Conservation (phyloP, 2,329 filamentous ascomycete genomes). For the Gnomoniopsis smithogilvyi region DNA sequence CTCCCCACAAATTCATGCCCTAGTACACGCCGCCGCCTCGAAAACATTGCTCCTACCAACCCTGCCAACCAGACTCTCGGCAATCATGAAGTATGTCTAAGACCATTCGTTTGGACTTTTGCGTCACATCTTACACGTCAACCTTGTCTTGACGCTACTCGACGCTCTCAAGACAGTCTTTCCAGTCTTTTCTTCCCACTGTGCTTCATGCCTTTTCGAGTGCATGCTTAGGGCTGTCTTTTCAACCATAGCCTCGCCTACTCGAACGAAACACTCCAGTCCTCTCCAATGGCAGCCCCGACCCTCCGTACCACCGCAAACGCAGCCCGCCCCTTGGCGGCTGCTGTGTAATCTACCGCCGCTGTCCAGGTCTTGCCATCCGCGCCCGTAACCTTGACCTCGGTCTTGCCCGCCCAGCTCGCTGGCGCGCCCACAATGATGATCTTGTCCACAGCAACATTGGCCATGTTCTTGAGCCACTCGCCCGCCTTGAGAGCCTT, state of each 20-base stretch:
- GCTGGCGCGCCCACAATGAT: slow-evolving; percentile 77
- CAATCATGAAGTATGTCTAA: background rate
- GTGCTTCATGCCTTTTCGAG: background rate
- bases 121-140: background rate
- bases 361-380: slow-evolving; percentile 50
- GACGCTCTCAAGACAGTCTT: background rate
- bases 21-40: background rate
- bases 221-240: background rate
- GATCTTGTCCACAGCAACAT: slow-evolving; percentile 79
- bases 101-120: background rate
- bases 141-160: background rate
- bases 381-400: slow-evolving; percentile 53
- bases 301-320: slow-evolving; percentile 53
- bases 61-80: background rate
- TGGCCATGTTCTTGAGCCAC: slow-evolving; percentile 76
- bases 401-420: slow-evolving; percentile 63
- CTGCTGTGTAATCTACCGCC: slow-evolving; percentile 57
- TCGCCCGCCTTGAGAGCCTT: slow-evolving; percentile 62
- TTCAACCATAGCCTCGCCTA: slow-evolving; percentile 19
- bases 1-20: background rate
- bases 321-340: slow-evolving; percentile 42
- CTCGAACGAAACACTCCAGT: slow-evolving; percentile 46
- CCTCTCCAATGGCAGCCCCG: slow-evolving; percentile 47
- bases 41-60: background rate
- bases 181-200: background rate